Conservation (phyloP, 306 rosid genomes). For the Dryas octopetala region DNA sequence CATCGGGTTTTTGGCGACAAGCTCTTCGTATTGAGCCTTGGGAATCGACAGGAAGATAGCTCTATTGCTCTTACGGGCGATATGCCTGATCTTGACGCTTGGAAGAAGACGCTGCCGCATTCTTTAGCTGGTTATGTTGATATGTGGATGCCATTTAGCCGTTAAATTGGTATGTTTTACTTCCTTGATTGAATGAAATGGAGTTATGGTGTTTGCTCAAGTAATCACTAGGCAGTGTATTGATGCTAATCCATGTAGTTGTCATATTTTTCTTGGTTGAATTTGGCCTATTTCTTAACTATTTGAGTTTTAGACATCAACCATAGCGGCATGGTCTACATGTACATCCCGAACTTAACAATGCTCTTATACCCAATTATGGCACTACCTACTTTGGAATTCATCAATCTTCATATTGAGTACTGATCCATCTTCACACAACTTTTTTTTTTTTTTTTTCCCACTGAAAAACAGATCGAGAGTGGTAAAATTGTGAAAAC, state of each 20-base stretch:
- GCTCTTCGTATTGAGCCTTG: slow-evolving; percentile 60
- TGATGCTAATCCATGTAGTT: neutral
- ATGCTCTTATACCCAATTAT: neutral
- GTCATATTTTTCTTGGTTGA: slow-evolving; percentile 1
- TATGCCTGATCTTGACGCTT: slow-evolving; percentile 42
- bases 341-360: neutral
- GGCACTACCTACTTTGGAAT: neutral
- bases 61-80: slow-evolving; percentile 82
- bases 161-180: slow-evolving; percentile 16
- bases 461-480: too few species aligned
- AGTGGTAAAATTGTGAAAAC: neutral
- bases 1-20: slow-evolving; percentile 42
- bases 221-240: neutral
- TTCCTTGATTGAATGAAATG: slow-evolving; percentile 8
- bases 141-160: slow-evolving; percentile 44
- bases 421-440: neutral
- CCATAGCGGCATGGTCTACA: neutral
- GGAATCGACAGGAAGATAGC: slow-evolving; percentile 72
- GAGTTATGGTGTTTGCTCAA: neutral
- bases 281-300: neutral
- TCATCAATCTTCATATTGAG: too few species aligned
- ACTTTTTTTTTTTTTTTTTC: too few species aligned
- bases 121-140: slow-evolving; percentile 48
- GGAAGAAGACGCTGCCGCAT: slow-evolving; percentile 58
- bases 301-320: neutral